Conservation (phyloP, 768 basidiomycete genomes). For the Mycena chlorophos region DNA sequence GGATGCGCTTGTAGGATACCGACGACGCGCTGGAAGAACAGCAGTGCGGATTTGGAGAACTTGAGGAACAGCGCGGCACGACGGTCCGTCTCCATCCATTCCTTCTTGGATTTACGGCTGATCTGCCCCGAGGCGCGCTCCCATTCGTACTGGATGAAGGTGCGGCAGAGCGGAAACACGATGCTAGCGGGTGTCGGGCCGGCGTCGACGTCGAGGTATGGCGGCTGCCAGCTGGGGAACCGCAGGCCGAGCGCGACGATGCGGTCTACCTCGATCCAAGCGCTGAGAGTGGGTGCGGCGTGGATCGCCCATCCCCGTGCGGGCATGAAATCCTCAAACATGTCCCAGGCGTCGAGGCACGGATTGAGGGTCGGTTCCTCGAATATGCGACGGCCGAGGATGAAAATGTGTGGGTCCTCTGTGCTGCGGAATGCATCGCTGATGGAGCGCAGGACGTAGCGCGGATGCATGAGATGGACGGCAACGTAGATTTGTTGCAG, state of each 20-base stretch:
- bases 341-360: constrained; percentile 13
- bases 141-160: constrained; percentile 11
- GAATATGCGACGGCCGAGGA: constrained; percentile 11
- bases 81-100: neutral
- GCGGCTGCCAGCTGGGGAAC: constrained; percentile 13
- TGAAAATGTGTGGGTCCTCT: constrained; percentile 1
- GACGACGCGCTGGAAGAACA: constrained; percentile 1
- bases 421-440: constrained; percentile 7
- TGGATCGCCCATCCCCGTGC: constrained; percentile 12
- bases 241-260: constrained; percentile 8
- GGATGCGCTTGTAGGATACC: neutral
- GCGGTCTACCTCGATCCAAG: constrained; percentile 7
- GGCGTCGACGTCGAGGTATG: neutral
- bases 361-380: neutral
- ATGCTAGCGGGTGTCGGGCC: constrained; percentile 6
- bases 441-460: constrained; percentile 8
- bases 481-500: constrained; percentile 16
- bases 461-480: constrained; percentile 10
- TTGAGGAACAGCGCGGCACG: constrained; percentile 11
- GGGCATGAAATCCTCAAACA: constrained; percentile 18
- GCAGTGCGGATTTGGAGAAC: neutral
- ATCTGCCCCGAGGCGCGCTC: neutral
- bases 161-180: constrained; percentile 12
- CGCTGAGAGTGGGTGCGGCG: constrained; percentile 2
- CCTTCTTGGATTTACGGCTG: neutral